These are phyloP conservation scores for Blastobotrys terrestris DNA, from an alignment of 805 yeast species.

Conservation along the genomic window DNA sequence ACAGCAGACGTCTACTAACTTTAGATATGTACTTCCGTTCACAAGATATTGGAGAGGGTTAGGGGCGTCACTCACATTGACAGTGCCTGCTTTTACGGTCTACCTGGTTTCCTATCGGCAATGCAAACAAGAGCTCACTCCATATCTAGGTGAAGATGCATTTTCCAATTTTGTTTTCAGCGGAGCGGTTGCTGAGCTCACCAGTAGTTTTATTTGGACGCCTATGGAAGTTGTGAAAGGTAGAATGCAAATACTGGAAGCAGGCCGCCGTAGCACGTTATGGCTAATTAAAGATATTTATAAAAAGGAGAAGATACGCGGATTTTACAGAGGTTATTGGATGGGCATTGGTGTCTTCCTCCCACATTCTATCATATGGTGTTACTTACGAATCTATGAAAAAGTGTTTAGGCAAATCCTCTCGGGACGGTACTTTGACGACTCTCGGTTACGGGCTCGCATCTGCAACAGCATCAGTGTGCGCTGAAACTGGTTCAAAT, in stretches of 20 bases:
- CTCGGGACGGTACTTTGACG: conserved; percentile 11
- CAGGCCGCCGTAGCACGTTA: conserved; percentile 14
- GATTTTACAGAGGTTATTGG: conserved; percentile 70
- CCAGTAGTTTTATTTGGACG: conserved; percentile 37
- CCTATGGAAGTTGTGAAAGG: conserved; percentile 44
- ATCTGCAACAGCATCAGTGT: conserved; percentile 33
- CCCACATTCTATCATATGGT: conserved; percentile 39
- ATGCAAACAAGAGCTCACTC: conserved; percentile 32
- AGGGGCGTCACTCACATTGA: conserved; percentile 33
- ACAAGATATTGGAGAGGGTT: conserved; percentile 37
- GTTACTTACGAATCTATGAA: conserved; percentile 28
- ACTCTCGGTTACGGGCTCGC: conserved; percentile 28
- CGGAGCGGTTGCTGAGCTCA: conserved; percentile 36
- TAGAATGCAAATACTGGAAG: conserved; percentile 32
- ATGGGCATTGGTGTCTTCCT: conserved; percentile 39
- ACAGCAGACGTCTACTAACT: conserved; percentile 36
- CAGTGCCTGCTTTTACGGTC: conserved; percentile 38
- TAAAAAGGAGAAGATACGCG: conserved; percentile 62
- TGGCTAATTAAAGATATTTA: conserved; percentile 33
- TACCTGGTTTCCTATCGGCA: conserved; percentile 38
- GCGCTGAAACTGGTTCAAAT: conserved; percentile 34
- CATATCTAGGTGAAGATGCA: conserved; percentile 31
- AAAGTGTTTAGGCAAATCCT: conserved; percentile 1
- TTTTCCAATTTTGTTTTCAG: conserved; percentile 32
- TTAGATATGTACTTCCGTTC: conserved; percentile 33